These are phyloP conservation scores for Halocafeteria seosinensis DNA, from an alignment of 108 stramenopile species.

Conservation along the genomic window DNA sequence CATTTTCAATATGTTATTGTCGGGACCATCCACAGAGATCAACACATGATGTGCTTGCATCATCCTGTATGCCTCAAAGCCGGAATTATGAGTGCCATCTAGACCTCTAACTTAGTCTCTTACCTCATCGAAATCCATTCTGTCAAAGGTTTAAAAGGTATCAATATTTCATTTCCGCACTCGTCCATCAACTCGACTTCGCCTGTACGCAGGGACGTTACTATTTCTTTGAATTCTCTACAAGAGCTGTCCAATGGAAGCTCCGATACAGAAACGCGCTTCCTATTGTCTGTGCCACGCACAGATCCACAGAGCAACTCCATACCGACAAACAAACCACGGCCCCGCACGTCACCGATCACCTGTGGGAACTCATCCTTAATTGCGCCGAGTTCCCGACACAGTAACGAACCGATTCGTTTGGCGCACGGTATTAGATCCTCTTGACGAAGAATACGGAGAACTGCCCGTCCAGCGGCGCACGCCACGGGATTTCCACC, in stretches of 20 bases:
- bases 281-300: slow-evolving; percentile 49
- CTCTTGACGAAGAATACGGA: slow-evolving; percentile 55
- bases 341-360: slow-evolving; percentile 77
- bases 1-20: slow-evolving; percentile 70
- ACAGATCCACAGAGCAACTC: slow-evolving; percentile 66
- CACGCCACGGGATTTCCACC: slow-evolving; percentile 72
- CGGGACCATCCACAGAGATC: slow-evolving; percentile 63
- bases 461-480: slow-evolving; percentile 64
- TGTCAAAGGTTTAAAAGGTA: no score
- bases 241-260: no score
- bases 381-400: slow-evolving; percentile 26
- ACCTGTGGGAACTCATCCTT: slow-evolving; percentile 9
- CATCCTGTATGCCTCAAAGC: not conserved
- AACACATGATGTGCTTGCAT: slow-evolving; percentile 41
- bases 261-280: slow-evolving; percentile 21
- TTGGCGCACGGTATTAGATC: slow-evolving; percentile 55
- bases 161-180: no score
- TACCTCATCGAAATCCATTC: no score
- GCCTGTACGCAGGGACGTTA: no score
- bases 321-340: slow-evolving; percentile 73
- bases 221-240: no score
- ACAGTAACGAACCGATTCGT: slow-evolving; percentile 51
- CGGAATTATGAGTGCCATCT: not conserved
- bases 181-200: no score
- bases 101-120: no score